Evolutionary conservation across 2,329 filamentous ascomycete species (phyloP).

Genomic region (Nigrospora osmanthi): DNA sequence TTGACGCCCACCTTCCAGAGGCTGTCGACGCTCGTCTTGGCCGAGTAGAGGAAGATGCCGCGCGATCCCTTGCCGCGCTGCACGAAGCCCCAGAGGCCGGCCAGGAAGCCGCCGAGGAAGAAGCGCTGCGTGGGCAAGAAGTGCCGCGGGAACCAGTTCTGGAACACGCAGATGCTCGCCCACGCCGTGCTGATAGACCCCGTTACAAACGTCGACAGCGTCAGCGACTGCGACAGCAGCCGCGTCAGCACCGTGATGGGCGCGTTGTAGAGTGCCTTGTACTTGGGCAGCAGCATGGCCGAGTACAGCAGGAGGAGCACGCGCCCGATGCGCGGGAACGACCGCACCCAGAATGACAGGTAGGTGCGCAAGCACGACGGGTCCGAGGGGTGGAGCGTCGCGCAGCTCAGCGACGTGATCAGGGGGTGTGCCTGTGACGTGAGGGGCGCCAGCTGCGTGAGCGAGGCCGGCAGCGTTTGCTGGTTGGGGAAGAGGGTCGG

Average conservation of each 20-base stretch:
- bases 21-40: slow-evolving; percentile 71
- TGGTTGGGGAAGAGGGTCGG: slow-evolving; percentile 78
- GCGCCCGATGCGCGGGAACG: slow-evolving; percentile 71
- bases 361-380: slow-evolving; percentile 85
- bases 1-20: slow-evolving; percentile 94
- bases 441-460: slow-evolving; percentile 67
- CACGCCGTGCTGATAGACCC: slow-evolving; percentile 80
- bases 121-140: slow-evolving; percentile 77
- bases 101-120: slow-evolving; percentile 81
- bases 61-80: slow-evolving; percentile 53
- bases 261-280: slow-evolving; percentile 59
- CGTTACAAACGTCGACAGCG: slow-evolving; percentile 70
- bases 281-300: slow-evolving; percentile 60
- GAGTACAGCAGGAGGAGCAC: slow-evolving; percentile 72
- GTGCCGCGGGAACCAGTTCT: slow-evolving; percentile 64
- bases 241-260: slow-evolving; percentile 60
- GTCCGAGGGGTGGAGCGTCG: slow-evolving; percentile 77
- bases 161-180: slow-evolving; percentile 86
- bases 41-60: slow-evolving; percentile 69
- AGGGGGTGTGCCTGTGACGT: slow-evolving; percentile 80
- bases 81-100: slow-evolving; percentile 78
- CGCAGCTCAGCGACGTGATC: slow-evolving; percentile 79
- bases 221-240: slow-evolving; percentile 62
- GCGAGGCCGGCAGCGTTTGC: slow-evolving; percentile 55
- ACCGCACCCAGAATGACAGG: slow-evolving; percentile 76